Evolutionary conservation across 2,329 filamentous ascomycete genomes (phyloP).

Genomic region (Elsinoe fawcettii): DNA sequence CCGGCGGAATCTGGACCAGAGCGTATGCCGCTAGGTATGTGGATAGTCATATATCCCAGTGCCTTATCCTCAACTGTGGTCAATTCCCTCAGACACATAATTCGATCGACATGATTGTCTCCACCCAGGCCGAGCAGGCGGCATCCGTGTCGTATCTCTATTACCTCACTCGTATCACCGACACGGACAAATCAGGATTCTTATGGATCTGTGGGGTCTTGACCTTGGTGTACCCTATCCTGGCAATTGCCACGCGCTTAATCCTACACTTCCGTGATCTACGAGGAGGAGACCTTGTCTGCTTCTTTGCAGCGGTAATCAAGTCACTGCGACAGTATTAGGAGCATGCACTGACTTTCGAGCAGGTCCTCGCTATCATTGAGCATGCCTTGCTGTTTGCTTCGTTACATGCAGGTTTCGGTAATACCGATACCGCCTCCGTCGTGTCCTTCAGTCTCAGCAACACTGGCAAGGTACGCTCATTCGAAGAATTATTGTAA

Average conservation of each 20-base stretch:
- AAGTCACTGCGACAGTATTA: too few species aligned
- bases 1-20: background rate
- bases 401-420: background rate
- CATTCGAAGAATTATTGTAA: background rate
- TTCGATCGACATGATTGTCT: background rate
- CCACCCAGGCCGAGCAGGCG: background rate
- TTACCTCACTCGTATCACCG: conserved; percentile 19
- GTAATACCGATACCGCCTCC: background rate
- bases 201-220: conserved; percentile 21
- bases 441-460: background rate
- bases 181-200: conserved; percentile 17
- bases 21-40: too few species aligned
- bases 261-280: background rate
- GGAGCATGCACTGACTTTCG: background rate
- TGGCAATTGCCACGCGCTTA: background rate
- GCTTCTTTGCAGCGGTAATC: background rate
- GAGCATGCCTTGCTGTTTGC: background rate
- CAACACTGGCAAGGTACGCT: background rate
- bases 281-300: background rate
- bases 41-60: too few species aligned
- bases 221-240: conserved; percentile 19
- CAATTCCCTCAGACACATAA: background rate
- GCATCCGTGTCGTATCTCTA: background rate
- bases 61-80: too few species aligned
- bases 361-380: background rate